Percentiles rank a stretch among this genome's conserved stretches.
These are phyloP conservation scores for Lachnellula subtilissima DNA, from an alignment of 2,329 filamentous ascomycete genomes.

Conservation along the genomic window DNA sequence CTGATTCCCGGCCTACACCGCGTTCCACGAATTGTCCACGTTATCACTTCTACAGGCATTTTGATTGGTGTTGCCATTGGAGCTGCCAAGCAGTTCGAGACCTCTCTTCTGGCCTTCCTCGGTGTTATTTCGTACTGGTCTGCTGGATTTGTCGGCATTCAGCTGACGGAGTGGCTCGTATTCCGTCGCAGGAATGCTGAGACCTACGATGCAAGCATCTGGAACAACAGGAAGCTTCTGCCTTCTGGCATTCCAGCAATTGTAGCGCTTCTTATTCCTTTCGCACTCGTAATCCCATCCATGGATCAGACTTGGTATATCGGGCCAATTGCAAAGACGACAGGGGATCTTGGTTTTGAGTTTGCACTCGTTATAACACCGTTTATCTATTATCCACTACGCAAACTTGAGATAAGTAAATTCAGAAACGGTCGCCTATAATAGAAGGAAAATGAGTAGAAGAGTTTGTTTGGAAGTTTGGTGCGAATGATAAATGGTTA, in stretches of 20 bases:
- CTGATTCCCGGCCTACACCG: slow-evolving; percentile 51
- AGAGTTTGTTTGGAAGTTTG: too few relatives aligned
- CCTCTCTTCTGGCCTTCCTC: slow-evolving; percentile 59
- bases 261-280: slow-evolving; percentile 34
- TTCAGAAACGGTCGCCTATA: too few relatives aligned
- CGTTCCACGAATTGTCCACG: slow-evolving; percentile 53
- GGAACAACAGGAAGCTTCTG: slow-evolving; percentile 36
- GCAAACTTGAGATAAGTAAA: slow-evolving; percentile 34
- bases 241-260: slow-evolving; percentile 38
- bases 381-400: slow-evolving; percentile 41
- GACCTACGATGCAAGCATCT: slow-evolving; percentile 33
- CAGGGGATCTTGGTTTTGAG: slow-evolving; percentile 63
- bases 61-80: slow-evolving; percentile 54
- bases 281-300: slow-evolving; percentile 50
- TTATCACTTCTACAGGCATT: slow-evolving; percentile 52
- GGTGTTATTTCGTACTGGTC: slow-evolving; percentile 29
- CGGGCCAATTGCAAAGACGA: slow-evolving; percentile 53
- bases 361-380: slow-evolving; percentile 48
- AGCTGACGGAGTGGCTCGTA: slow-evolving; percentile 33
- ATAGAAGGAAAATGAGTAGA: too few relatives aligned
- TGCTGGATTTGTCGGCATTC: slow-evolving; percentile 30
- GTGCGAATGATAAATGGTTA: too few relatives aligned
- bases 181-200: slow-evolving; percentile 31
- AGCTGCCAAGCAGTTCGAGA: slow-evolving; percentile 52
- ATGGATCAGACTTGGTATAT: slow-evolving; percentile 59